Evolutionary conservation across 176 grass and related monocot genomes (phyloP), one percentile per base, ranked within the genome.

Genomic region (Juncus inflexus): DNA sequence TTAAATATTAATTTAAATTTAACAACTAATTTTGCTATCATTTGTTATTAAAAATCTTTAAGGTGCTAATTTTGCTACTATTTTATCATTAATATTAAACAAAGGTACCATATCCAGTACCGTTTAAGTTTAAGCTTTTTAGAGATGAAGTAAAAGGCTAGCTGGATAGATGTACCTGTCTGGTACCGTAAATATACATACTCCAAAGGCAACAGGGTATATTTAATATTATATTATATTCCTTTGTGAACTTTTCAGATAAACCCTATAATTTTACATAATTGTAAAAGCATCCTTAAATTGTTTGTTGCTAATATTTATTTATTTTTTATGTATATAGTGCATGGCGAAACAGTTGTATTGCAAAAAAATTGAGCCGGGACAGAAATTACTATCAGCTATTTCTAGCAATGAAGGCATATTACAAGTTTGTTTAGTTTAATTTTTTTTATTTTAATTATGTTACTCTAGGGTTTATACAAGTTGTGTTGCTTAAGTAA

Each of bases 131-230:
- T 60, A 83, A 66, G 61, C 87, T 96, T 74, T 84, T 96, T 40
- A 84, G 92, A 75, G 92, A 96, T 62, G 87, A 96, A 83, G 92
- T 81, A 9, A 96, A 96, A 74, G 87, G 92, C 78, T 96, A 84
- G 87, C 79, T 96, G 66, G 92, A 96, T 73, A 96, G 92, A 87
- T 96, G 83, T 14, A 35, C 52, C 74, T 96, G 50, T 96, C 92
- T 57, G 66, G 42, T 16, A 68, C 74, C 62, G 92, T 87, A 49
- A 96, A 84, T 19, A 83, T 96, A 79, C 87, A 82, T 41, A 89
- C 79, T 96, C 87, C 67, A 91, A 83, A 86, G 92, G 92, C 74
- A 96, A 89, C 74, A 96, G 91, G 92, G 92, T 96, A 86, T 14
- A 35, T 45, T 37, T 61, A 45, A 45, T 45, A 45, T 45, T 45